Evolutionary conservation across 805 yeast species (phyloP).

Genomic region (Saturnispora ahearnii): DNA sequence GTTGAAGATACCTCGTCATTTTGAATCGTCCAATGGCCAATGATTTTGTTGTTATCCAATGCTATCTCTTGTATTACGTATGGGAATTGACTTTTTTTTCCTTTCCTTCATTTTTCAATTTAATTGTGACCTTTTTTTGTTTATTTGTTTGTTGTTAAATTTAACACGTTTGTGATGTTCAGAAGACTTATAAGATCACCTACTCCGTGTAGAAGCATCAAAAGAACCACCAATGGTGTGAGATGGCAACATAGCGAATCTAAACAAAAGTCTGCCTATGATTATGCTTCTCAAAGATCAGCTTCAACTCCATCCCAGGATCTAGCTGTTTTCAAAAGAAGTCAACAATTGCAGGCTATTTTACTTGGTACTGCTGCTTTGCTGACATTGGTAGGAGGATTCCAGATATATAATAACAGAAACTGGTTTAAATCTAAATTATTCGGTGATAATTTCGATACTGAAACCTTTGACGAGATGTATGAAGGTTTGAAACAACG

Average conservation of each 20-base stretch:
- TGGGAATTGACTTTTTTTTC: background rate
- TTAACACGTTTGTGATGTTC: background rate
- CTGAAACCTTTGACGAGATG: conserved; percentile 31
- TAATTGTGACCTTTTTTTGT: background rate
- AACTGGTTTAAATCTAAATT: conserved; percentile 35
- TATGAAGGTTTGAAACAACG: conserved; percentile 26
- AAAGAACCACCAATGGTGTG: background rate
- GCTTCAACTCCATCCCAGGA: conserved; percentile 1
- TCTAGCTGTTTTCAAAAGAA: background rate
- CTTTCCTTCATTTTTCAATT: background rate
- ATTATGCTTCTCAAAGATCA: conserved; percentile 2
- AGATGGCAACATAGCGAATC: background rate
- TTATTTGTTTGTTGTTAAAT: background rate
- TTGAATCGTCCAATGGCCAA: background rate
- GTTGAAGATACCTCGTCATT: background rate
- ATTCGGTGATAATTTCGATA: conserved; percentile 25
- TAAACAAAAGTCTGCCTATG: background rate
- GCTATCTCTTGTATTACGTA: background rate
- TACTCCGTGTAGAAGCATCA: background rate
- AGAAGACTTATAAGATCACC: background rate
- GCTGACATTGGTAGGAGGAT: conserved; percentile 32
- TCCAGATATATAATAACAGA: conserved; percentile 27
- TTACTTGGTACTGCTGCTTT: conserved; percentile 32
- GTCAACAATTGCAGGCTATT: conserved; percentile 2
- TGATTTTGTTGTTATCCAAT: background rate